Conservation (phyloP, 768 basidiomycete species). For the Russula ochroleuca region DNA sequence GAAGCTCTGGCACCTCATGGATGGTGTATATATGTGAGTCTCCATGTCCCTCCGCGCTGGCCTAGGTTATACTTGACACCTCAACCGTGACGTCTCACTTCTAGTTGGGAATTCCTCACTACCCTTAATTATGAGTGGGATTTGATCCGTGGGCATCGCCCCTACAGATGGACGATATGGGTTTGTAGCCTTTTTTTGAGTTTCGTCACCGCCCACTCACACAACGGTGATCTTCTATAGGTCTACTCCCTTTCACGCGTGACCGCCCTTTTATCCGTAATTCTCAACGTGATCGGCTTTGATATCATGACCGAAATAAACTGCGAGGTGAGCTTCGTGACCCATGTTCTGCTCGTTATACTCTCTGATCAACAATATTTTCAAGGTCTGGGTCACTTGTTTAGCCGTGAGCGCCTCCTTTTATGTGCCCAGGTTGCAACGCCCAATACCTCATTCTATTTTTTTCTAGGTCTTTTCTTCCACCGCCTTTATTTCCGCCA, state of each 20-base stretch:
- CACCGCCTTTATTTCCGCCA: background rate
- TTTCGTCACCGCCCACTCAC: background rate
- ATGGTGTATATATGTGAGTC: constrained; percentile 11
- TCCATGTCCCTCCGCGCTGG: background rate
- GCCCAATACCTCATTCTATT: no score
- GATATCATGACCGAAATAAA: background rate
- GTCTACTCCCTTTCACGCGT: constrained; percentile 17
- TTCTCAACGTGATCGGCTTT: background rate
- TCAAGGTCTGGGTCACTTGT: background rate
- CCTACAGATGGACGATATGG: constrained; percentile 19
- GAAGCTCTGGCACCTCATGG: background rate
- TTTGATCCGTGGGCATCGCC: background rate
- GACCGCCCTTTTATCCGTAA: background rate
- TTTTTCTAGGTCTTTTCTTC: background rate
- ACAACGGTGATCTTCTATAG: background rate
- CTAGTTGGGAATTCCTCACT: background rate
- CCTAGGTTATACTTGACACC: background rate
- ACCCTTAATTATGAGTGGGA: constrained; percentile 1
- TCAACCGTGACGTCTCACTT: background rate
- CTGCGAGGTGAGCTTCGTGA: constrained; percentile 6
- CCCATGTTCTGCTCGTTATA: background rate
- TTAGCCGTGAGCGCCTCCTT: background rate
- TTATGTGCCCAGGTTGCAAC: background rate
- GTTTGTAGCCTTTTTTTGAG: background rate
- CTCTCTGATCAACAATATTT: background rate